Evolutionary conservation across 192 early-diverging fungal genomes (phyloP), one percentile per base, ranked within the genome.

Genomic region (Geranomyces variabilis): DNA sequence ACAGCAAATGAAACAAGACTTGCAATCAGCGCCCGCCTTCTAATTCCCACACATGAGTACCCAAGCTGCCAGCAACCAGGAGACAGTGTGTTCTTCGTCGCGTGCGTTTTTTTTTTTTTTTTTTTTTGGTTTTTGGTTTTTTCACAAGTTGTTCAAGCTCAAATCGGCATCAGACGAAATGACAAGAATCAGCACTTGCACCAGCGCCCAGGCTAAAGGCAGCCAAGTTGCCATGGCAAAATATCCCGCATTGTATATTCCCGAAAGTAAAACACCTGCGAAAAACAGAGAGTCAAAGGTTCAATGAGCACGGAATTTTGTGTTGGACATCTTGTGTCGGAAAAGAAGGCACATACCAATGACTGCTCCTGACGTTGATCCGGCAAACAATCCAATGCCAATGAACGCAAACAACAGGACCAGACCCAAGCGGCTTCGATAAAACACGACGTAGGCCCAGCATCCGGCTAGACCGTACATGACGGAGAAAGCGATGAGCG

Each of bases 171-270:
- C 49, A 14, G 73, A 48, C 22, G 65, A 69, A 7, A 91, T 82
- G 22, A 91, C 67, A n/a, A 85, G 79, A 19, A 89, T 67, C 19
- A 91, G 74, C 0, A 88, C 81, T 70, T 89, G 88, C 31, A 89
- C 84, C 49, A 91, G 66, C 8, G 82, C 87, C 88, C 89, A 91
- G 21, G 89, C 75, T 57, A 88, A 86, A 15, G 89, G 89, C 28
- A 89, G 80, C 89, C 89, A 91, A 10, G 86, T 85, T n/a, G 88
- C 87, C 88, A 91, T 88, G 33, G 78, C 77, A 76, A 89, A 89
- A 26, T 75, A 76, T 7, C 89, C 89, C 22, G 87, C 78, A 55
- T 82, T 84, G 70, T 91, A 91, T 0, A 89, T 75, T 26, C 79
- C 77, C 9, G 81, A 79, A 21, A 91, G 76, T 1, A 86, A 79